phyloP scores from a whole-genome alignment of 1,284 basidiomycete genomes.

The Melampsora americana region DNA sequence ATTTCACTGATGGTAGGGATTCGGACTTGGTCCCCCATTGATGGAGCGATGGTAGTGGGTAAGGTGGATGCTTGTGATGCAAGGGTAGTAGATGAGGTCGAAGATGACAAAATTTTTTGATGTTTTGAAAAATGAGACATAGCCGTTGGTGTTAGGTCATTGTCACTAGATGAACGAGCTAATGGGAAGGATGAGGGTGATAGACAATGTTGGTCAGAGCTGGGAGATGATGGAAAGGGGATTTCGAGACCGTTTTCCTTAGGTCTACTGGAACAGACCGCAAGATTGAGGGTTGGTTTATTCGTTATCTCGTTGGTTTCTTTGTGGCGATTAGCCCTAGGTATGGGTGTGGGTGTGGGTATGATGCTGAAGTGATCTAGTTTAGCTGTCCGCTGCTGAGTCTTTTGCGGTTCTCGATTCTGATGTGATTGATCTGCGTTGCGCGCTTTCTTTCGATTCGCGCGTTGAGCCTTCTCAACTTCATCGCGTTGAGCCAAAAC shows the following conservation, averaged over 20 bases:
- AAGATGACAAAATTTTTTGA: background rate
- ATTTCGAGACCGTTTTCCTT: background rate
- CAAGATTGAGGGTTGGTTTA: background rate
- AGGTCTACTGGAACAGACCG: too few species aligned
- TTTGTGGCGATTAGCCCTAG: background rate
- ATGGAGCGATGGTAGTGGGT: too few species aligned
- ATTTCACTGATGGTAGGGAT: slow-evolving; percentile 11
- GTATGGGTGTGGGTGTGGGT: background rate
- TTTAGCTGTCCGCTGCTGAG: background rate
- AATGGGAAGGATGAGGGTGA: background rate
- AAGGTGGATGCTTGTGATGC: background rate
- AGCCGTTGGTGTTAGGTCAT: background rate
- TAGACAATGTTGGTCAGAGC: background rate
- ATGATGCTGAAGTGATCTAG: background rate
- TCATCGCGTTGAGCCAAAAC: too few species aligned
- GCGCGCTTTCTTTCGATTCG: too few species aligned
- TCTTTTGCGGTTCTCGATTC: too few species aligned
- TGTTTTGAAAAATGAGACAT: background rate
- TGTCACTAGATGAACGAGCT: background rate
- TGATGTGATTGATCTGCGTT: too few species aligned
- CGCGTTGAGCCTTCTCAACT: too few species aligned
- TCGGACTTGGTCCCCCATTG: too few species aligned
- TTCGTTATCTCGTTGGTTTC: background rate
- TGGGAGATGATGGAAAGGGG: background rate
- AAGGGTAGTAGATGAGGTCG: background rate